Conservation (phyloP, 2,329 filamentous ascomycete species). For the Penicillium verrucosum region DNA sequence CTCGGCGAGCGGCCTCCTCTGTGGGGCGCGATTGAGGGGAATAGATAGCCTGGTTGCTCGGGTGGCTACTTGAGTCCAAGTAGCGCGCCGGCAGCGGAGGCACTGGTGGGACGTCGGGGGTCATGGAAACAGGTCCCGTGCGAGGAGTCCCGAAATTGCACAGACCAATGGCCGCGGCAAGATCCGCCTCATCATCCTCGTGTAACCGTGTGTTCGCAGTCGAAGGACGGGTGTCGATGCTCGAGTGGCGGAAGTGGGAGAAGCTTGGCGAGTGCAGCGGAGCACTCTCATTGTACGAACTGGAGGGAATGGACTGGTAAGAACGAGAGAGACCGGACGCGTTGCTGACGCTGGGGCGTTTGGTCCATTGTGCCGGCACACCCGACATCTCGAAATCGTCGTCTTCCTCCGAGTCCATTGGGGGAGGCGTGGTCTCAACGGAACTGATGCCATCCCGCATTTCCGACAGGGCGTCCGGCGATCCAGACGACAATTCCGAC, state of each 20-base stretch:
- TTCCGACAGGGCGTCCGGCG: slow-evolving; percentile 79
- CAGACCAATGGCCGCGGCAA: slow-evolving; percentile 85
- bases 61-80: slow-evolving; percentile 59
- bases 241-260: slow-evolving; percentile 66
- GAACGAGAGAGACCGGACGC: slow-evolving; percentile 65
- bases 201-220: slow-evolving; percentile 74
- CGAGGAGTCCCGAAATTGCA: slow-evolving; percentile 83
- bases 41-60: slow-evolving; percentile 58
- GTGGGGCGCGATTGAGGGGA: slow-evolving; percentile 47
- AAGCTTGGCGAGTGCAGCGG: slow-evolving; percentile 48
- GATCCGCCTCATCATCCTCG: slow-evolving; percentile 78
- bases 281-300: slow-evolving; percentile 54
- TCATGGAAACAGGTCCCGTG: slow-evolving; percentile 60
- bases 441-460: slow-evolving; percentile 72
- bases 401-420: slow-evolving; percentile 60
- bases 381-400: slow-evolving; percentile 45
- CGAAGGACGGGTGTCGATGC: slow-evolving; percentile 70
- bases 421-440: slow-evolving; percentile 87
- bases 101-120: slow-evolving; percentile 76
- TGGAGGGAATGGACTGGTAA: slow-evolving; percentile 68
- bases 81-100: slow-evolving; percentile 82
- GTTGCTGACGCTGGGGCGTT: slow-evolving; percentile 54
- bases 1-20: slow-evolving; percentile 32
- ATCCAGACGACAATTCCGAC: slow-evolving; percentile 78
- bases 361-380: slow-evolving; percentile 50